phyloP scores from a whole-genome alignment of 495 filamentous ascomycete species.

The Acidiella bohemica region DNA sequence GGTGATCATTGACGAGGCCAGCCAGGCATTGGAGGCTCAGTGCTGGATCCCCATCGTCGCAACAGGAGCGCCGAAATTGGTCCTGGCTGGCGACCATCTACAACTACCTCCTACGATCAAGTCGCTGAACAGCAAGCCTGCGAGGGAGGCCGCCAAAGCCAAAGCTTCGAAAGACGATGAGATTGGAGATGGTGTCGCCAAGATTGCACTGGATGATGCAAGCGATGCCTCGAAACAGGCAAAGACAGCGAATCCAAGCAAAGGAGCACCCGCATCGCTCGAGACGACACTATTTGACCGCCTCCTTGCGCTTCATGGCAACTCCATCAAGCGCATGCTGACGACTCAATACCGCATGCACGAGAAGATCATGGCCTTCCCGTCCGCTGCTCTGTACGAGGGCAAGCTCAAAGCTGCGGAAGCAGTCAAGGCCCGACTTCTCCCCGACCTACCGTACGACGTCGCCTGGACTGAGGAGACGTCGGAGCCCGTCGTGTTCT shows the following conservation, averaged over 20 bases:
- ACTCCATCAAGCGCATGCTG: slow-evolving; percentile 77
- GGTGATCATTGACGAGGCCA: slow-evolving; percentile 89
- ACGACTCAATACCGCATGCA: slow-evolving; percentile 99
- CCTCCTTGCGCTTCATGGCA: slow-evolving; percentile 67
- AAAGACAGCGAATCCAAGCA: slow-evolving; percentile 18
- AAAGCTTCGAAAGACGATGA: slow-evolving; percentile 16
- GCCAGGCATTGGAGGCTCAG: slow-evolving; percentile 89
- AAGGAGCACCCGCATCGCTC: slow-evolving; percentile 38
- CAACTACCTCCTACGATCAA: slow-evolving; percentile 94
- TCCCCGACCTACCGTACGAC: slow-evolving; percentile 56
- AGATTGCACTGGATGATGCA: slow-evolving; percentile 4
- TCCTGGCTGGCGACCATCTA: slow-evolving; percentile 87
- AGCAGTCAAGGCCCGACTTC: slow-evolving; percentile 55
- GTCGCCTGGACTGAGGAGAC: slow-evolving; percentile 80
- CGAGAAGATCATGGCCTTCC: slow-evolving; percentile 84
- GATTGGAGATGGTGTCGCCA: neutral
- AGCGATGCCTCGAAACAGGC: neutral
- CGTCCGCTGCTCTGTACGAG: slow-evolving; percentile 79
- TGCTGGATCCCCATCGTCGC: slow-evolving; percentile 86
- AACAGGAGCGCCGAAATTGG: slow-evolving; percentile 56
- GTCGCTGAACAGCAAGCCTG: slow-evolving; percentile 46
- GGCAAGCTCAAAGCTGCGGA: slow-evolving; percentile 65
- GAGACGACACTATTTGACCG: slow-evolving; percentile 87
- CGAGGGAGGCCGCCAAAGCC: slow-evolving; percentile 17
- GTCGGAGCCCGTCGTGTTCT: slow-evolving; percentile 75